A percentile compares a stretch with the other conserved stretches of the same genome.
Evolutionary conservation across 2,329 filamentous ascomycete species (phyloP).

Genomic region (Penicillium sp.): DNA sequence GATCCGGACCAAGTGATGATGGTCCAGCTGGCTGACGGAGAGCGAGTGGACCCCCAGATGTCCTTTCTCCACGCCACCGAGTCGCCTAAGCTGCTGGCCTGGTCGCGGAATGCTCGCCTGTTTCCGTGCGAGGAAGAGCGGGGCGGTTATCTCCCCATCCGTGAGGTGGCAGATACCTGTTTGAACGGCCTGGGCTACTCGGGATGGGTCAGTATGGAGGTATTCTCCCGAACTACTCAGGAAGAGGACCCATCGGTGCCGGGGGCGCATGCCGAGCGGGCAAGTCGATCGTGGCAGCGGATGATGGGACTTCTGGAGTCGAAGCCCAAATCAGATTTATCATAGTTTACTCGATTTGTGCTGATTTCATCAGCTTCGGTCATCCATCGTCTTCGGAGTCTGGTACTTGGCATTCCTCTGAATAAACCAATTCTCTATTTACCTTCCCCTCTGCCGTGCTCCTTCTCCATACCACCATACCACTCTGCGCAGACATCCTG

Average conservation of each 20-base stretch:
- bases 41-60: slow-evolving; percentile 58
- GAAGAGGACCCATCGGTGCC: slow-evolving; percentile 54
- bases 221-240: slow-evolving; percentile 61
- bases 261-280: slow-evolving; percentile 54
- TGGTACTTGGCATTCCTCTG: too few relatives aligned
- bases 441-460: too few relatives aligned
- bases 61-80: slow-evolving; percentile 53
- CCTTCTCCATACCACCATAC: too few relatives aligned
- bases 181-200: slow-evolving; percentile 60
- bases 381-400: too few relatives aligned
- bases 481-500: too few relatives aligned
- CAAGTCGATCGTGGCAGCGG: slow-evolving; percentile 18
- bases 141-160: slow-evolving; percentile 66
- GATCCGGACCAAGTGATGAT: slow-evolving; percentile 66
- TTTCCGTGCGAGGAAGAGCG: slow-evolving; percentile 62
- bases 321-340: background rate
- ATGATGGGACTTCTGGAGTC: slow-evolving; percentile 12
- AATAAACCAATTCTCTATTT: too few relatives aligned
- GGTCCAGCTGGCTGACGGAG: slow-evolving; percentile 72
- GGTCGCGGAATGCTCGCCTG: slow-evolving; percentile 69
- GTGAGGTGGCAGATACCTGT: slow-evolving; percentile 58
- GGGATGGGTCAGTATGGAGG: slow-evolving; percentile 68
- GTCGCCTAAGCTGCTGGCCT: slow-evolving; percentile 66
- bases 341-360: background rate
- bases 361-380: too few relatives aligned